Evolutionary conservation across 129 eudicot species (phyloP).

Genomic region (Escallonia herrerae): DNA sequence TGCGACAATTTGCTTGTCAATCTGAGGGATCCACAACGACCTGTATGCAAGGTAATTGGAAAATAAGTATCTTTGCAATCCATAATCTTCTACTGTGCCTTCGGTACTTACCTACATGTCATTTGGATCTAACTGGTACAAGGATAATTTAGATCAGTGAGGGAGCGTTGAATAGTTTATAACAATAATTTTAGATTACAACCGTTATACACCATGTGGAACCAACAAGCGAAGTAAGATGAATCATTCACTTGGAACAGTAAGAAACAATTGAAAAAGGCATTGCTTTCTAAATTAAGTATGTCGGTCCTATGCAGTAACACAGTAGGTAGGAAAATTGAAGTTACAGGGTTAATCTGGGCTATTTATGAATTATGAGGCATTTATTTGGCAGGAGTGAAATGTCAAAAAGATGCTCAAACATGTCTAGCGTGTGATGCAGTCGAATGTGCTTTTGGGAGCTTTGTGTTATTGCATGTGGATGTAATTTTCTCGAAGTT

Average conservation of each 20-base stretch:
- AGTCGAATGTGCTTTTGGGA: neutral
- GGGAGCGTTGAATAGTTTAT: neutral
- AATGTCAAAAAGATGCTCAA: neutral
- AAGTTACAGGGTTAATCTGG: neutral
- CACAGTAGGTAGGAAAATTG: neutral
- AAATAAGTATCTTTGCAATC: neutral
- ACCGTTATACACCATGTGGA: neutral
- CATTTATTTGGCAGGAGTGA: neutral
- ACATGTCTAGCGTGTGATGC: neutral
- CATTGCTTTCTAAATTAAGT: neutral
- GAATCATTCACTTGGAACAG: neutral
- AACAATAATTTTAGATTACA: neutral
- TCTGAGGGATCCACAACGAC: constrained; percentile 79
- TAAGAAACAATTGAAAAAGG: neutral
- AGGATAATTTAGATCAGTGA: neutral
- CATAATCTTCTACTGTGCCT: neutral
- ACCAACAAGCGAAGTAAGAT: neutral
- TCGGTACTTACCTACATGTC: neutral
- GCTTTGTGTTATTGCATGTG: neutral
- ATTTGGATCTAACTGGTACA: neutral
- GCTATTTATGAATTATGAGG: neutral
- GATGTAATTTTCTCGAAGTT: neutral
- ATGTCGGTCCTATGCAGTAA: neutral
- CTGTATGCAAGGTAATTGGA: constrained; percentile 79
- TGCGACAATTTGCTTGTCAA: constrained; percentile 85